phyloP scores from a whole-genome alignment of 192 early-diverging fungal genomes.

The Pilobolus umbonatus region DNA sequence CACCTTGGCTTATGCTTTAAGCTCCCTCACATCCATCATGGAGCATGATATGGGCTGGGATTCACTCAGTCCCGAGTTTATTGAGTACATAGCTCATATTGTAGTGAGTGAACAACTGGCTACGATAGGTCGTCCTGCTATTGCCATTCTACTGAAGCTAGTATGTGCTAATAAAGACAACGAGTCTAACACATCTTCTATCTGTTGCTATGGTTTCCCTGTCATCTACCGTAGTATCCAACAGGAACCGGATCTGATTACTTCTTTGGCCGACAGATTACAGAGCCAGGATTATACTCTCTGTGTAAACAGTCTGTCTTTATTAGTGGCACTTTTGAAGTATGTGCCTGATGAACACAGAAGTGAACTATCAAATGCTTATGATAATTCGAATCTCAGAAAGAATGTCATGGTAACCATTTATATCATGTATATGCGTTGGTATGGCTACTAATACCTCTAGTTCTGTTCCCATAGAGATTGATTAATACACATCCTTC shows the following conservation, averaged over 20 bases:
- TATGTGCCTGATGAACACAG: conserved; percentile 53
- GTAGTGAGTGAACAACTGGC: conserved; percentile 62
- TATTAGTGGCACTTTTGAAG: conserved; percentile 60
- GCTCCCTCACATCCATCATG: conserved; percentile 57
- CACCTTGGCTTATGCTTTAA: conserved; percentile 66
- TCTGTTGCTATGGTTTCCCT: conserved; percentile 1
- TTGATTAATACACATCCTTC: conserved; percentile 48
- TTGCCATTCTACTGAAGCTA: conserved; percentile 63
- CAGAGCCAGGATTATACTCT: conserved; percentile 56
- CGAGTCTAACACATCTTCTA: not conserved
- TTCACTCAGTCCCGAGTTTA: conserved; percentile 40
- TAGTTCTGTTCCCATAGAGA: conserved; percentile 21
- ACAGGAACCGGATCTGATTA: conserved; percentile 36
- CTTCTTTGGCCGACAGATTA: conserved; percentile 55
- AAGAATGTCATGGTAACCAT: conserved; percentile 38
- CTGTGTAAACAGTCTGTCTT: conserved; percentile 56
- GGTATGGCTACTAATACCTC: not conserved
- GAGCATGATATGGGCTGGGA: conserved; percentile 67
- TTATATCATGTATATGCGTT: not conserved
- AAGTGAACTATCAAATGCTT: conserved; percentile 38
- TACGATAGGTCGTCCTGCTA: conserved; percentile 68
- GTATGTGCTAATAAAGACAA: conserved; percentile 35
- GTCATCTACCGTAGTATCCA: conserved; percentile 44
- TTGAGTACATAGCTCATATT: conserved; percentile 49
- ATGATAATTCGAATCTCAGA: conserved; percentile 49